Percentiles rank a stretch among this genome's conserved stretches.
Evolutionary conservation across 2,329 filamentous ascomycete genomes (phyloP).

Genomic region (Penicillium sp.): DNA sequence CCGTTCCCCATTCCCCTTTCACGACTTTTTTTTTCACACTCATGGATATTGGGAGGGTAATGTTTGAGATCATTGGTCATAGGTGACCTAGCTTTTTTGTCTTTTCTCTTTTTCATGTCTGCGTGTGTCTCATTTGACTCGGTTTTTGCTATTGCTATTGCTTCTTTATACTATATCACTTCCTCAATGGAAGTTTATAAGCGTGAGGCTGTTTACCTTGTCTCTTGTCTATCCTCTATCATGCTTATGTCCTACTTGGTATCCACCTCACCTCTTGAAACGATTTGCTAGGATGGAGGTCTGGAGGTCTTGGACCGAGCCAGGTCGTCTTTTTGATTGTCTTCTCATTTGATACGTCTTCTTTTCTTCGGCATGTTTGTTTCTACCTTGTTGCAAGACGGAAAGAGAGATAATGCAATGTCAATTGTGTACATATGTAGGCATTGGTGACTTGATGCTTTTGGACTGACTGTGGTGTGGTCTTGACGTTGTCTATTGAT

Average conservation of each 20-base stretch:
- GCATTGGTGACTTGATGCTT: neutral
- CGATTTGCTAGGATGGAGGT: neutral
- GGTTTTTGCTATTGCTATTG: neutral
- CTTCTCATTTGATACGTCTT: neutral
- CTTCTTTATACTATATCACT: neutral
- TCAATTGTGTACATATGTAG: neutral
- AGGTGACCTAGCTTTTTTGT: neutral
- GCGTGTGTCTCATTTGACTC: neutral
- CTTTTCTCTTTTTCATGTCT: neutral
- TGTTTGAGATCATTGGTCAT: conserved; percentile 6
- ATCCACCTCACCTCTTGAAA: neutral
- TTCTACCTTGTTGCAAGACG: neutral
- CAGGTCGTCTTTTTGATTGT: neutral
- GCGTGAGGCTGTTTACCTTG: neutral
- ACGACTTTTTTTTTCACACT: conserved; percentile 17
- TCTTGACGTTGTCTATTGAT: too few species aligned
- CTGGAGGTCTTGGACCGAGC: neutral
- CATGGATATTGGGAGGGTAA: conserved; percentile 11
- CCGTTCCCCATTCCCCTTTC: conserved; percentile 8
- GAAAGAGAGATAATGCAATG: neutral
- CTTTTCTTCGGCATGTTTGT: neutral
- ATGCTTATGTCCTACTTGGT: neutral
- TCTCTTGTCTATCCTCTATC: neutral
- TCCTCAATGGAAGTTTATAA: neutral
- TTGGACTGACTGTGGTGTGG: too few species aligned